phyloP scores from a whole-genome alignment of 2,329 filamentous ascomycete species.

The Neocatenulostroma microsporum region DNA sequence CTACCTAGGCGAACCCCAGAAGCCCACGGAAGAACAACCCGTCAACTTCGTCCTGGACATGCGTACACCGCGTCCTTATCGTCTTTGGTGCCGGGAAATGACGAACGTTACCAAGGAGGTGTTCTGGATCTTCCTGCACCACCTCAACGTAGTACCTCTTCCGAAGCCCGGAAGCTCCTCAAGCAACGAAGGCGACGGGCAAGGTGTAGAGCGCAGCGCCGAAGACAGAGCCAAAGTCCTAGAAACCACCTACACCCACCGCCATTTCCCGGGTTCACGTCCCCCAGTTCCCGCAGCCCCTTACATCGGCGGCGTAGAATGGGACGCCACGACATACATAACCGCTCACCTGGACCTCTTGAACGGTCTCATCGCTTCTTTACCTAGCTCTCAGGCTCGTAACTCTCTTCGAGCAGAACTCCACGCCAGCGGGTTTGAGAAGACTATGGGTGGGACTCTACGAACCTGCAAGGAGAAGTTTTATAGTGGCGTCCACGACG shows the following conservation, averaged over 20 bases:
- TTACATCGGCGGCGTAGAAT: conserved; percentile 94
- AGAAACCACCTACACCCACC: conserved; percentile 44
- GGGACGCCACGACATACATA: conserved; percentile 96
- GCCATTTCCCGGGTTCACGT: conserved; percentile 75
- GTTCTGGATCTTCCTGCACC: conserved; percentile 98
- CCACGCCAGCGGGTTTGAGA: conserved; percentile 80
- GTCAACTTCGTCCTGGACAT: conserved; percentile 85
- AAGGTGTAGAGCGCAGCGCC: conserved; percentile 11
- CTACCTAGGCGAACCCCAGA: conserved; percentile 75
- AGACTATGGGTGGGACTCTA: conserved; percentile 73
- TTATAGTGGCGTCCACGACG: conserved; percentile 85
- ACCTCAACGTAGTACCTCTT: conserved; percentile 75
- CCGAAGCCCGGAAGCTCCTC: too few species aligned
- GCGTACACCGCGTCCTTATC: conserved; percentile 77
- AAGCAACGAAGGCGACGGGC: conserved; percentile 19
- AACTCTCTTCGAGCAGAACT: conserved; percentile 73
- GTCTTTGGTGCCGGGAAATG: conserved; percentile 88
- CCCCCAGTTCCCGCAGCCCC: conserved; percentile 89
- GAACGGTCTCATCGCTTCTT: conserved; percentile 79
- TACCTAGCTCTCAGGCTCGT: conserved; percentile 61
- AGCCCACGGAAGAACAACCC: conserved; percentile 66
- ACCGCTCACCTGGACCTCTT: conserved; percentile 86
- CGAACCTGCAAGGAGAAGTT: conserved; percentile 97
- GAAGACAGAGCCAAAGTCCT: conserved; percentile 17
- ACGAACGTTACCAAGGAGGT: conserved; percentile 93